Base-by-base conservation (phyloP, 2,329 filamentous ascomycete genomes). In the Pyricularia sp. region DNA sequence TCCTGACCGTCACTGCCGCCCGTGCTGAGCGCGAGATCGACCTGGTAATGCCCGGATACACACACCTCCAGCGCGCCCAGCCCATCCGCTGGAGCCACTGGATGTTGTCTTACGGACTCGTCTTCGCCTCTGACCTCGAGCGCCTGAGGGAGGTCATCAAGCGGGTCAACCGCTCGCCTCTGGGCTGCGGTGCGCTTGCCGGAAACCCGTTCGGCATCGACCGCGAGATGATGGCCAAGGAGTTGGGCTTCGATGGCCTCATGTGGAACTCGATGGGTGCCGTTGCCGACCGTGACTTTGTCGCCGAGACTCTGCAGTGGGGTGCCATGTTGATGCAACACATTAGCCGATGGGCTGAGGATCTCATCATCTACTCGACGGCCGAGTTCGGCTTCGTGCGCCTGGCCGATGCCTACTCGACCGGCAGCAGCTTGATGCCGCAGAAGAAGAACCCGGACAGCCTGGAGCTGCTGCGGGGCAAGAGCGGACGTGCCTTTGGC, bases 131-230 rank as follows among this genome's bases (percentile, higher is more conserved):
- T 55, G 93, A 97, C 78, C 86, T 96, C 42, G 86, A 95, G 81
- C 87, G 92, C 68, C 83, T 97, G 71, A 85, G 90, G 68, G 86
- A 94, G 77, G 85, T 92, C 61, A 88, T 88, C 73, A 84, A 85
- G 75, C 84, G 91, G n/a, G 90, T 96, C 71, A 96, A 95, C 78
- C 82, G 80, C 76, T 82, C 79, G 70, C 91, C 91, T 0, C 85
- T 94, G 0, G 92, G 92, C 36, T 90, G 87, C 70, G 91, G 91
- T 72, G 92, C 92, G 2, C 82, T 96, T 12, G 91, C 92, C 1
- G 92, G 92, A 67, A 96, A 96, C 79, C 87, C 90, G 0, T 96
- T 96, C 79, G 84, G 86, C 73, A 91, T 96, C 74, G 92, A 95
- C 76, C 86, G 92, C n/a, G 85, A 90, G 68, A 86, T 87, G 67